Conservation (phyloP, 2,329 filamentous ascomycete species). For the Taxawa tesnikishii region DNA sequence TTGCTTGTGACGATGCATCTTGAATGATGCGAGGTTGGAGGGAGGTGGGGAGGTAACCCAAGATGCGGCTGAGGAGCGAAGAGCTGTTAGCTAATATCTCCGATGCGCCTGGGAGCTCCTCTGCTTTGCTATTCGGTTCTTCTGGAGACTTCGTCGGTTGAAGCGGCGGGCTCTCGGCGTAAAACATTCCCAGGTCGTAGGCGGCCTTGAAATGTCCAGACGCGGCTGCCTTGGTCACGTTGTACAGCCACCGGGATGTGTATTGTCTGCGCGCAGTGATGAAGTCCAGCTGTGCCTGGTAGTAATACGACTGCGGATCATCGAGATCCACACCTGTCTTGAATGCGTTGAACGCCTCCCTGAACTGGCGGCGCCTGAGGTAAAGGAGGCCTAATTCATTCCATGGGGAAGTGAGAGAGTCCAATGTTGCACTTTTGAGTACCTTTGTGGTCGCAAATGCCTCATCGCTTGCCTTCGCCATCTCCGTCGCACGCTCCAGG, state of each 20-base stretch:
- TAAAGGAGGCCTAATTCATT: background rate
- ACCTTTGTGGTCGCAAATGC: too few relatives aligned
- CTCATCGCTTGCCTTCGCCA: too few relatives aligned
- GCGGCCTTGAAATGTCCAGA: conserved; percentile 25
- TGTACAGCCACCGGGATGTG: conserved; percentile 27
- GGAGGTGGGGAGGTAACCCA: background rate
- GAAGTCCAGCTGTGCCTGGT: conserved; percentile 18
- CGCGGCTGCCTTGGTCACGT: conserved; percentile 32
- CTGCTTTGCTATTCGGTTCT: too few relatives aligned
- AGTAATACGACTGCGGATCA: conserved; percentile 30
- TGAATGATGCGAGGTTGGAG: too few relatives aligned
- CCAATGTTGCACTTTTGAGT: too few relatives aligned
- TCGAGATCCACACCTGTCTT: conserved; percentile 26
- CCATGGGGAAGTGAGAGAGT: background rate
- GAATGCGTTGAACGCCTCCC: conserved; percentile 16
- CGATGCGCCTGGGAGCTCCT: too few relatives aligned
- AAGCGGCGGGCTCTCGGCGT: too few relatives aligned
- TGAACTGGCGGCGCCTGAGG: background rate
- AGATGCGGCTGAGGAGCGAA: background rate
- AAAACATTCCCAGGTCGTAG: conserved; percentile 26
- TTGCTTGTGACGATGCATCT: conserved; percentile 10
- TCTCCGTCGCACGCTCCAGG: too few relatives aligned
- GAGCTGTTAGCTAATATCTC: too few relatives aligned
- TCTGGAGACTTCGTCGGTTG: too few relatives aligned
- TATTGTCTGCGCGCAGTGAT: conserved; percentile 11